Percentiles rank a stretch among this genome's conserved stretches.
Conservation (phyloP, 441 rosid species). For the Eruca vesicaria region DNA sequence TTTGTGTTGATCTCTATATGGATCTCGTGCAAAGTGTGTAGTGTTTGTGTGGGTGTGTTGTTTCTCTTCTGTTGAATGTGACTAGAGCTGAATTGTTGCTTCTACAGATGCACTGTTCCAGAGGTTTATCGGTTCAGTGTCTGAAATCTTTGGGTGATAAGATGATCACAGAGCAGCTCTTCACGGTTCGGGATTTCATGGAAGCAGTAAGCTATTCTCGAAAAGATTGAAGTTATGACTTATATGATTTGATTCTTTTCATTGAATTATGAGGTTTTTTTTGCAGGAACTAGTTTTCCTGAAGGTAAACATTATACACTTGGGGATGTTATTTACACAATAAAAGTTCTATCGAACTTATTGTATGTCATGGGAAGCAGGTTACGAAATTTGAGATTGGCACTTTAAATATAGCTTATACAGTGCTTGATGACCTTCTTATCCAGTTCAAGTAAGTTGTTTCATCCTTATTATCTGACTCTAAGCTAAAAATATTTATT, state of each 20-base stretch:
- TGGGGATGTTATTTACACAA: background rate
- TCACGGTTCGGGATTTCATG: slow-evolving; percentile 57
- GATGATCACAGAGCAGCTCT: slow-evolving; percentile 60
- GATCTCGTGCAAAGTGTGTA: slow-evolving; percentile 71
- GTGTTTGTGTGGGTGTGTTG: background rate
- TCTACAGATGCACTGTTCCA: slow-evolving; percentile 61
- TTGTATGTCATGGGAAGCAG: slow-evolving; percentile 34
- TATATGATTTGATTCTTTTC: background rate
- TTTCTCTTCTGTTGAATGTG: background rate
- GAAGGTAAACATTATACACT: slow-evolving; percentile 45
- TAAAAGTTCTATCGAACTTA: slow-evolving; percentile 7
- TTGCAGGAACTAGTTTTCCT: slow-evolving; percentile 68
- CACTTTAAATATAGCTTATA: slow-evolving; percentile 50
- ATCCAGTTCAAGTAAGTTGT: slow-evolving; percentile 55
- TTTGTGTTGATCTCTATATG: slow-evolving; percentile 69
- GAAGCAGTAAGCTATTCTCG: slow-evolving; percentile 60
- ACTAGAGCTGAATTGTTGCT: slow-evolving; percentile 1
- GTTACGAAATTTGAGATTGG: slow-evolving; percentile 74
- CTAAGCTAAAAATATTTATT: background rate
- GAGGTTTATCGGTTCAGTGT: slow-evolving; percentile 47
- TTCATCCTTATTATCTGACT: slow-evolving; percentile 1
- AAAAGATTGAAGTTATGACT: background rate
- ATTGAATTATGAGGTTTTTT: slow-evolving; percentile 13
- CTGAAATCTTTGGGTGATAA: slow-evolving; percentile 58
- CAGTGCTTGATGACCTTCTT: slow-evolving; percentile 59